A percentile compares a stretch with the other conserved stretches of the same genome.
Evolutionary conservation across 2,329 filamentous ascomycete genomes (phyloP).

Genomic region (Paraconiothyrium sp.): DNA sequence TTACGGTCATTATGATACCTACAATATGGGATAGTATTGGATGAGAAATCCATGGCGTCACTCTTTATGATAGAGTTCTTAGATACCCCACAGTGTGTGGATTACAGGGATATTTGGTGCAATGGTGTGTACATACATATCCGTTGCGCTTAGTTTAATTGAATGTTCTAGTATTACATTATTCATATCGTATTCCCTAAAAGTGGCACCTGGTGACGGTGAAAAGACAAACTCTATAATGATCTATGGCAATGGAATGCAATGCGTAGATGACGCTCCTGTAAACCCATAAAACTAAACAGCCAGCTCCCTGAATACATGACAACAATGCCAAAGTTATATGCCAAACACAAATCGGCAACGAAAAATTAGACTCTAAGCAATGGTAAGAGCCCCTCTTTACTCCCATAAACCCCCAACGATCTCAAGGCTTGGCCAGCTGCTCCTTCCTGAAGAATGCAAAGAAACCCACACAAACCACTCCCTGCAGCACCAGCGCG

Average conservation of each 20-base stretch:
- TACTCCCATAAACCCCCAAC: too few relatives aligned
- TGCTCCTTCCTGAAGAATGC: conserved; percentile 68
- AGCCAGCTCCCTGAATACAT: not conserved
- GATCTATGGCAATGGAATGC: not conserved
- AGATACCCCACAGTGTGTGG: conserved; percentile 5
- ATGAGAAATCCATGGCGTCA: conserved; percentile 1
- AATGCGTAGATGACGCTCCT: too few relatives aligned
- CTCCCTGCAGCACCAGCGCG: conserved; percentile 65
- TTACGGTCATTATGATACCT: conserved; percentile 12
- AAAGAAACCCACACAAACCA: conserved; percentile 67
- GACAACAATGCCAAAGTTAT: too few relatives aligned
- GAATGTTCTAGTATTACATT: not conserved
- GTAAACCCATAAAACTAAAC: not conserved
- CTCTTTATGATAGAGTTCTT: conserved; percentile 5
- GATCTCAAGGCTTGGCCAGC: conserved; percentile 60
- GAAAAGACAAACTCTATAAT: not conserved
- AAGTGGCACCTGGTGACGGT: too few relatives aligned
- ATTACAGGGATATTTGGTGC: not conserved
- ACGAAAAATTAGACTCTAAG: not conserved
- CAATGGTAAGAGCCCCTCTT: too few relatives aligned
- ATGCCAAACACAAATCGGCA: not conserved
- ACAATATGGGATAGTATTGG: not conserved
- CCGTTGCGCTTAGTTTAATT: conserved; percentile 4
- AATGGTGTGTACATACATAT: conserved; percentile 1
- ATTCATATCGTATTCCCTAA: not conserved